Evolutionary conservation across 106 monocot genomes (phyloP).

Genomic region (Iris macrosiphon): DNA sequence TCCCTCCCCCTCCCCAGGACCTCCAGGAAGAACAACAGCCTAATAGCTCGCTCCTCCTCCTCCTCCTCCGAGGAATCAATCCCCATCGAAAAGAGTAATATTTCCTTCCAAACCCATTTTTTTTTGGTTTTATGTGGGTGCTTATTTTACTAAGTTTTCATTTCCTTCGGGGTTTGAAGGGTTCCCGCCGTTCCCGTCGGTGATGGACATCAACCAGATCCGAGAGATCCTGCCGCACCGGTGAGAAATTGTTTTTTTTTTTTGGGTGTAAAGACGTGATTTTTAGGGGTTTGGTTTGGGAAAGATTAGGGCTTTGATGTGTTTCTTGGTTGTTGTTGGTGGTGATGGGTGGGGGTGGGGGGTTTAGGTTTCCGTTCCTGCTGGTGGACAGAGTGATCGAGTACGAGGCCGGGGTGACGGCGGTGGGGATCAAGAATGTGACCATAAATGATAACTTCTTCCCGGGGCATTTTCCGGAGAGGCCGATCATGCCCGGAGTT

Average conservation of each 20-base stretch:
- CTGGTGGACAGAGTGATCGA: constrained; percentile 94
- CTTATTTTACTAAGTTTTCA: background rate
- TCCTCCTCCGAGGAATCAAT: constrained; percentile 2
- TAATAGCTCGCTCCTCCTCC: background rate
- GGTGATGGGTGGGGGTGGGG: too few relatives aligned
- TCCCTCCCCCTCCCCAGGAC: background rate
- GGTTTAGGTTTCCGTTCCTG: constrained; percentile 72
- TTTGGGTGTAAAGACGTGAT: background rate
- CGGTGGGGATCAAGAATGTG: constrained; percentile 89
- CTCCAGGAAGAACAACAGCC: background rate
- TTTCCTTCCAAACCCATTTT: background rate
- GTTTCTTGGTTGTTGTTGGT: background rate
- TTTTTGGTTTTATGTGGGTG: background rate
- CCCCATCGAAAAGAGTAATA: constrained; percentile 63
- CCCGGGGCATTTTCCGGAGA: constrained; percentile 83
- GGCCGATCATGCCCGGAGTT: constrained; percentile 94
- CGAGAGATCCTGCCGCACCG: constrained; percentile 73
- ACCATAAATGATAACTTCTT: constrained; percentile 97
- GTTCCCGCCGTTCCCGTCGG: constrained; percentile 41
- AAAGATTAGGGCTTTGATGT: background rate
- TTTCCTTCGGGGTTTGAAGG: background rate
- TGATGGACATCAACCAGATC: constrained; percentile 87
- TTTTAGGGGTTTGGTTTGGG: background rate
- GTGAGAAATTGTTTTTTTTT: constrained; percentile 17
- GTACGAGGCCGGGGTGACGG: constrained; percentile 63